Evolutionary conservation across 2,329 filamentous ascomycete genomes (phyloP).

Genomic region (Colletotrichum sp.): DNA sequence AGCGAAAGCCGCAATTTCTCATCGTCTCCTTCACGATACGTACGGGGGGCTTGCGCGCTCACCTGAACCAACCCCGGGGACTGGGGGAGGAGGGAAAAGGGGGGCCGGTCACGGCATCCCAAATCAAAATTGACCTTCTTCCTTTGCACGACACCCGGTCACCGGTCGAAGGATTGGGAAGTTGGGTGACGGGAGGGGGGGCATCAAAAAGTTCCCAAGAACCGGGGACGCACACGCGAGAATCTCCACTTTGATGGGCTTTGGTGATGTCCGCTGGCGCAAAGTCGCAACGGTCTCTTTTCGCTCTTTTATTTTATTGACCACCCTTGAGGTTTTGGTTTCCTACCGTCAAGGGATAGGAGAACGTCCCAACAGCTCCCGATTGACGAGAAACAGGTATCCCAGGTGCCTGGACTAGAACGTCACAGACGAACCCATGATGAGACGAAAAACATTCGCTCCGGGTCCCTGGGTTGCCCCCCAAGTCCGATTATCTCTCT

Average conservation of each 20-base stretch:
- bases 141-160: not conserved
- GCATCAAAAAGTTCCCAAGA: conserved; percentile 1
- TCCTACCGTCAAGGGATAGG: not conserved
- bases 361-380: not conserved
- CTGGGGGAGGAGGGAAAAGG: not conserved
- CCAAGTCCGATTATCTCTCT: not conserved
- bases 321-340: not conserved
- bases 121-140: conserved; percentile 4
- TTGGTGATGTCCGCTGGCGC: not conserved
- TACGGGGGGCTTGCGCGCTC: not conserved
- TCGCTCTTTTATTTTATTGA: not conserved
- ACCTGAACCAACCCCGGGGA: not conserved
- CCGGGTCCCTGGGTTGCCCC: not conserved
- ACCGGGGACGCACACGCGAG: not conserved
- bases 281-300: not conserved
- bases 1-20: not conserved
- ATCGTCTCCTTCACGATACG: not conserved
- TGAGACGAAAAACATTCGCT: not conserved
- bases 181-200: not conserved
- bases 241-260: not conserved
- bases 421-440: not conserved
- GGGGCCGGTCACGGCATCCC: not conserved
- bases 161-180: conserved; percentile 16
- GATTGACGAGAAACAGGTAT: not conserved
- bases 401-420: not conserved